Percentiles rank a stretch among this genome's conserved stretches.
These are phyloP conservation scores for Myriosclerotinia curreyana DNA, from an alignment of 2,329 filamentous ascomycete species.

Conservation along the genomic window DNA sequence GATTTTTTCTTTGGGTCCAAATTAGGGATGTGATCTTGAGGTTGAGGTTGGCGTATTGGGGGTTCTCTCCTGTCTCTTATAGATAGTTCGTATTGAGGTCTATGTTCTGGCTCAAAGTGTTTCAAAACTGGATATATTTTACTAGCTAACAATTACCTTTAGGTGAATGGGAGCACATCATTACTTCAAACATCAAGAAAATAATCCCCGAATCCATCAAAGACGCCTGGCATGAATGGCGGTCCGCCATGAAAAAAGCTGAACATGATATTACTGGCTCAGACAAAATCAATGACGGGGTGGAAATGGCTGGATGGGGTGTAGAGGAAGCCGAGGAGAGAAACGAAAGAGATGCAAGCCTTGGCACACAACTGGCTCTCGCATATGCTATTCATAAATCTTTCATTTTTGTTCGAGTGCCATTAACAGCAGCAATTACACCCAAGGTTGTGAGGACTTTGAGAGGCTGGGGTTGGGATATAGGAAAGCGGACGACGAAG, in stretches of 20 bases:
- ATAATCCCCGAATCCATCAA: conserved; percentile 60
- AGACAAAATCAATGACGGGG: conserved; percentile 46
- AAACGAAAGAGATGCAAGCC: conserved; percentile 68
- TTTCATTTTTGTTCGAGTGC: conserved; percentile 94
- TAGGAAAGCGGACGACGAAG: conserved; percentile 67
- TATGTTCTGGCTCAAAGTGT: not conserved
- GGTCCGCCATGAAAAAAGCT: conserved; percentile 47
- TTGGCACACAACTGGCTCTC: conserved; percentile 80
- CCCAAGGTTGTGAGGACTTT: conserved; percentile 92
- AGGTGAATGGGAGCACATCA: conserved; percentile 64
- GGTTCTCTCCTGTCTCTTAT: conserved; percentile 16
- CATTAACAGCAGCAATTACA: conserved; percentile 82
- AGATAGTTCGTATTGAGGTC: not conserved
- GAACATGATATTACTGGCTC: conserved; percentile 46
- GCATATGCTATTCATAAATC: conserved; percentile 98
- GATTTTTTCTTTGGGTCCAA: not conserved
- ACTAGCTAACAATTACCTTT: not conserved
- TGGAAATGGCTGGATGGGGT: conserved; percentile 56
- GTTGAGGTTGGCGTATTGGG: not conserved
- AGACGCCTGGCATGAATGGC: conserved; percentile 51
- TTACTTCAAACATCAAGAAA: conserved; percentile 58
- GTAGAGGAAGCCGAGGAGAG: conserved; percentile 61
- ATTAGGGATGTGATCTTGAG: rapidly evolving
- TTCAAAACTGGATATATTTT: not conserved
- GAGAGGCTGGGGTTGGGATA: conserved; percentile 88